Conservation (phyloP, 345 rosid genomes). For the Citrus glauca region DNA sequence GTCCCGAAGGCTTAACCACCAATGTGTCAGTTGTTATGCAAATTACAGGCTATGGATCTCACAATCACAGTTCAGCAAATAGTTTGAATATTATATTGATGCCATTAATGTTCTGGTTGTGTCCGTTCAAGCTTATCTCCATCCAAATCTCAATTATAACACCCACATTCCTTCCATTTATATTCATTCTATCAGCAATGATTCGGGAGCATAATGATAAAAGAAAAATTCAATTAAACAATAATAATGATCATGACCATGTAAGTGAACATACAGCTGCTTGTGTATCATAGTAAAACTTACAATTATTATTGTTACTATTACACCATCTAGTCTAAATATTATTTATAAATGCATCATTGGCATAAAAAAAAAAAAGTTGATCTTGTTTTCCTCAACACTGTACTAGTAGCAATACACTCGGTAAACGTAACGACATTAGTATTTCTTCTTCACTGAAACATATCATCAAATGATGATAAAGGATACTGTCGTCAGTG, state of each 20-base stretch:
- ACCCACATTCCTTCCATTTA: slow-evolving; percentile 1
- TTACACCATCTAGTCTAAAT: background rate
- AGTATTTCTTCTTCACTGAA: background rate
- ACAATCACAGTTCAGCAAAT: background rate
- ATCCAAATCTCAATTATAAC: slow-evolving; percentile 2
- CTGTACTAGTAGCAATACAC: too few relatives aligned
- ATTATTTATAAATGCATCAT: background rate
- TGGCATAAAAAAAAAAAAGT: background rate
- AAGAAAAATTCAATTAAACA: background rate
- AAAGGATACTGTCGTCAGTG: background rate
- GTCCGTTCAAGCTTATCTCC: background rate
- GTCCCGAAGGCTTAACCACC: background rate
- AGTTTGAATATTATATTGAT: background rate
- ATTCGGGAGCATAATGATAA: background rate
- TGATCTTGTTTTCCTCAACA: background rate
- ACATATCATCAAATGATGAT: background rate
- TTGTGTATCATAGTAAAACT: background rate
- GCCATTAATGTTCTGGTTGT: too few relatives aligned
- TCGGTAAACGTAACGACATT: background rate
- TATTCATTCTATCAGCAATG: background rate
- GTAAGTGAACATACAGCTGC: background rate
- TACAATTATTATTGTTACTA: background rate
- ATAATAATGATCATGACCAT: background rate
- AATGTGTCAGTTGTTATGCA: too few relatives aligned
- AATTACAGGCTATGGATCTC: background rate